These are phyloP conservation scores for Pseudogymnoascus sp. DNA, from an alignment of 2,329 filamentous ascomycete genomes.

Conservation along the genomic window DNA sequence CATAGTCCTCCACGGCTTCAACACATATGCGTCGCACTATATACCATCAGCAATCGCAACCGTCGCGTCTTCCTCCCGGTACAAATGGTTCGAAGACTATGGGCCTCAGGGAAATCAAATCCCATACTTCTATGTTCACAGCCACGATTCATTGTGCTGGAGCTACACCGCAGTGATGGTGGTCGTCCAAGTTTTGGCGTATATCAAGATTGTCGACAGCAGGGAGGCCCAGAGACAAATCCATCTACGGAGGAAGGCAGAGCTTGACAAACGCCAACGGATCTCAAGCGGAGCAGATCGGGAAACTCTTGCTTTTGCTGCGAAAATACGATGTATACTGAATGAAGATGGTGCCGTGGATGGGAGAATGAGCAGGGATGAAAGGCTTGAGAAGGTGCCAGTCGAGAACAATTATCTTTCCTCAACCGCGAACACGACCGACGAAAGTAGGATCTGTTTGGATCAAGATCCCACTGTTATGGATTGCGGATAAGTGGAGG, in stretches of 20 bases:
- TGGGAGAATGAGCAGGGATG: background rate
- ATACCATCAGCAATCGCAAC: constrained; percentile 24
- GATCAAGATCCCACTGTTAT: background rate
- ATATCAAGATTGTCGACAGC: constrained; percentile 26
- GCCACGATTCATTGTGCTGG: constrained; percentile 32
- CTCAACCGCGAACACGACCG: background rate
- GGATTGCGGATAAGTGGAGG: background rate
- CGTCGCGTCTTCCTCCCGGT: constrained; percentile 23
- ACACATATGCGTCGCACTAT: constrained; percentile 31
- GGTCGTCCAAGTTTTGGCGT: constrained; percentile 30
- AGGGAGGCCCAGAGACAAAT: constrained; percentile 21
- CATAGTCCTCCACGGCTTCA: constrained; percentile 33
- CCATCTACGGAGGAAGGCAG: constrained; percentile 19
- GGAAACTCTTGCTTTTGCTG: constrained; percentile 4
- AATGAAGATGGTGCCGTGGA: background rate
- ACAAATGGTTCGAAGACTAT: constrained; percentile 25
- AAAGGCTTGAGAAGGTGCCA: background rate
- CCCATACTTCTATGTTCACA: constrained; percentile 32
- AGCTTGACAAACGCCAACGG: constrained; percentile 14
- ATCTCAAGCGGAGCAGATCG: background rate
- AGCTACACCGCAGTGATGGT: constrained; percentile 34
- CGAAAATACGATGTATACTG: background rate
- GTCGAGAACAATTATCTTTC: background rate
- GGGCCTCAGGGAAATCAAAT: constrained; percentile 25
- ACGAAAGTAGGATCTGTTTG: background rate